Conservation (phyloP, 805 yeast genomes). For the Tetrapisispora phaffii region DNA sequence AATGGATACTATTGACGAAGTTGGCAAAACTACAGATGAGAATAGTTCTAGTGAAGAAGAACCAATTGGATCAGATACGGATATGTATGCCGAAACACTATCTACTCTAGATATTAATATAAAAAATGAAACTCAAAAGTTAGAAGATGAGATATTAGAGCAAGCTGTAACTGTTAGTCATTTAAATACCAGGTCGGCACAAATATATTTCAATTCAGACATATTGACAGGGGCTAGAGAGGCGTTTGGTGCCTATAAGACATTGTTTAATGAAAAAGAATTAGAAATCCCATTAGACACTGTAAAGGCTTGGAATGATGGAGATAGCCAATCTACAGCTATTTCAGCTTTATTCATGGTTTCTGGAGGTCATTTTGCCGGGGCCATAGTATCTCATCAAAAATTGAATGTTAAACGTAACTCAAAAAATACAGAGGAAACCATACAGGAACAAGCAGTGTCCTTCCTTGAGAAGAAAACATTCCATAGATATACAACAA, state of each 20-base stretch:
- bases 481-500: slow-evolving; percentile 88
- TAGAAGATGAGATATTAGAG: slow-evolving; percentile 11
- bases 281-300: slow-evolving; percentile 41
- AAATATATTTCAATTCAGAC: slow-evolving; percentile 45
- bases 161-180: slow-evolving; percentile 35
- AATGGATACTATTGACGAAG: background rate
- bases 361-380: slow-evolving; percentile 98
- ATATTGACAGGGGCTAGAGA: slow-evolving; percentile 33
- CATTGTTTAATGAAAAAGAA: slow-evolving; percentile 40
- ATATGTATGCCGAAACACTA: slow-evolving; percentile 16
- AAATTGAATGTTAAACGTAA: slow-evolving; percentile 50
- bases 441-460: slow-evolving; percentile 53
- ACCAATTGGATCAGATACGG: background rate
- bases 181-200: slow-evolving; percentile 64
- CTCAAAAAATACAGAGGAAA: slow-evolving; percentile 37
- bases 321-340: slow-evolving; percentile 17
- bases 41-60: slow-evolving; percentile 13
- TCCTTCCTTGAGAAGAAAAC: slow-evolving; percentile 67
- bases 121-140: slow-evolving; percentile 15
- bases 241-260: slow-evolving; percentile 60
- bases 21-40: slow-evolving; percentile 30
- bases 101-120: slow-evolving; percentile 22
- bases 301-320: slow-evolving; percentile 33
- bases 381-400: slow-evolving; percentile 75
- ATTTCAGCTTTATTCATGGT: slow-evolving; percentile 81